Conservation (phyloP, 2,329 filamentous ascomycete species). For the Talaromyces pinophilus region DNA sequence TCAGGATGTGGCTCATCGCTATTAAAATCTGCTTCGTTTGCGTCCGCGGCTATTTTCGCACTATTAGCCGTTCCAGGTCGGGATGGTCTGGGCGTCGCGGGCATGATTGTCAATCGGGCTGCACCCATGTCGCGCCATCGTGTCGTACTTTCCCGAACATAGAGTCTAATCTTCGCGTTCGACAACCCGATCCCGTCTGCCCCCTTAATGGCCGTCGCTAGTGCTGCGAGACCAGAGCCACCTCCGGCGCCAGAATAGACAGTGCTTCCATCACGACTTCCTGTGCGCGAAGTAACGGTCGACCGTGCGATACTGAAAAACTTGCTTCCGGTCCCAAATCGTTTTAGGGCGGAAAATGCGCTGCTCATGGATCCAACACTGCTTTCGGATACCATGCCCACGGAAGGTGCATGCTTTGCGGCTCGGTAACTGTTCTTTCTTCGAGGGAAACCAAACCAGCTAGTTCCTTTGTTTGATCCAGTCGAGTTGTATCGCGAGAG, state of each 20-base stretch:
- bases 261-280: constrained; percentile 55
- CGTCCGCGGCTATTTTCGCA: constrained; percentile 31
- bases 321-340: constrained; percentile 70
- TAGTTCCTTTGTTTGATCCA: constrained; percentile 42
- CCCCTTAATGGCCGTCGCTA: constrained; percentile 49
- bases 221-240: constrained; percentile 55
- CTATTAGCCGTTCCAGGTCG: constrained; percentile 51
- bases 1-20: constrained; percentile 6
- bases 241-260: constrained; percentile 59
- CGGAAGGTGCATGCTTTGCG: constrained; percentile 57
- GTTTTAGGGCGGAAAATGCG: constrained; percentile 74
- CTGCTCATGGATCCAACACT: constrained; percentile 75
- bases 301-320: constrained; percentile 83
- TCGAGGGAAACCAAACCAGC: constrained; percentile 54
- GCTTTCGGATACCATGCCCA: constrained; percentile 67
- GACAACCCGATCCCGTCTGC: constrained; percentile 64
- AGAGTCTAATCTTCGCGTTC: constrained; percentile 83
- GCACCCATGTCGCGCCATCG: constrained; percentile 93
- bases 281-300: constrained; percentile 62
- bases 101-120: constrained; percentile 78
- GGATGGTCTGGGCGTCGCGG: constrained; percentile 47
- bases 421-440: constrained; percentile 59
- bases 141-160: constrained; percentile 70
- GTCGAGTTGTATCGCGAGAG: constrained; percentile 54
- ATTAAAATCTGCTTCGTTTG: constrained; percentile 32